Evolutionary conservation across 208 protist species (phyloP).

Genomic region (Trypanosoma theileri): DNA sequence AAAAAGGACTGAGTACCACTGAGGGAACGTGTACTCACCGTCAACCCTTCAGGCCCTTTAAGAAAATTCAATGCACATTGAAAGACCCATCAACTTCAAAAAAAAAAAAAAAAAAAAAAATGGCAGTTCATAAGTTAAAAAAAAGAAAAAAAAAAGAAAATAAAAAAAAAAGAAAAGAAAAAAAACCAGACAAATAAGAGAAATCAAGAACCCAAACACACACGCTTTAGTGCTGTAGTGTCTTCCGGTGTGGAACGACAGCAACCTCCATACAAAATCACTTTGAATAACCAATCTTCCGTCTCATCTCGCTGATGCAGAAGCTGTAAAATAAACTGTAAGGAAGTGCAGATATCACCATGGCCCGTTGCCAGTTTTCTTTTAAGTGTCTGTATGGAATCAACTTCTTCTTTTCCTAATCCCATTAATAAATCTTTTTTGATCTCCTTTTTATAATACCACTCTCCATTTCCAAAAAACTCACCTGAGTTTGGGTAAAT

Average conservation of each 20-base stretch:
- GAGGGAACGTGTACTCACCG: too few relatives aligned
- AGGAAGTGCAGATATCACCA: background rate
- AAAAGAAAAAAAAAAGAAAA: too few relatives aligned
- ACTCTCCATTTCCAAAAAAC: conserved; percentile 10
- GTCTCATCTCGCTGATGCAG: conserved; percentile 4
- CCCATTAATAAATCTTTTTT: too few relatives aligned
- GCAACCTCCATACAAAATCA: conserved; percentile 22
- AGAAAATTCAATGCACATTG: too few relatives aligned
- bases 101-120: too few relatives aligned
- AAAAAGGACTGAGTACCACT: background rate
- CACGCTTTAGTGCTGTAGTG: conserved; percentile 4
- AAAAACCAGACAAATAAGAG: too few relatives aligned
- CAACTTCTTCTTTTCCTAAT: background rate
- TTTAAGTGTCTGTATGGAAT: background rate
- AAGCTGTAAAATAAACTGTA: conserved; percentile 2
- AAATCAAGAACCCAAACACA: background rate
- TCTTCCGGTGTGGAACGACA: conserved; percentile 26
- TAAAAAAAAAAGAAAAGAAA: too few relatives aligned
- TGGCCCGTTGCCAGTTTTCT: background rate
- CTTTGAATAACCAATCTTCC: conserved; percentile 25
- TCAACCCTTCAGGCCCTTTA: too few relatives aligned
- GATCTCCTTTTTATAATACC: background rate
- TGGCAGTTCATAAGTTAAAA: too few relatives aligned
- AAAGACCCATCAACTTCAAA: too few relatives aligned
- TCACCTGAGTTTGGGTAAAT: conserved; percentile 26